Evolutionary conservation across 2,329 filamentous ascomycete genomes (phyloP), one percentile per base, ranked within the genome.

Genomic region (Xylariaceae sp.): DNA sequence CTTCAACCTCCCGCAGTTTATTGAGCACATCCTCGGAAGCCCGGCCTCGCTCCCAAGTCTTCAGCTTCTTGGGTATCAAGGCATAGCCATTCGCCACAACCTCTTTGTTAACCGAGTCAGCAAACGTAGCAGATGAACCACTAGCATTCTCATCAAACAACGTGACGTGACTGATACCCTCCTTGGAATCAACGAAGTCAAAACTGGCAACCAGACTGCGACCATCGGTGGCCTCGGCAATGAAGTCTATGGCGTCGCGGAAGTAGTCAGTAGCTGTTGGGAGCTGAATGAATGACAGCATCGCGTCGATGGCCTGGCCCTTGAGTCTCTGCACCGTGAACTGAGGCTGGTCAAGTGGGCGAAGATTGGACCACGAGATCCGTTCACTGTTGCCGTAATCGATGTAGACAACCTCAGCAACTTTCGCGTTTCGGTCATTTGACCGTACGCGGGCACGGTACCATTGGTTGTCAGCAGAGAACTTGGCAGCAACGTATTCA

Each of bases 301-400:
- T 85, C 0, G 92, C 92, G 63, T 97, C 92, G 0, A 86, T 74
- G 3, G 94, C 94, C 75, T 97, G 94, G 0, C 89, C 76, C 73
- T 88, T 91, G 56, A 99, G 84, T 72, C 88, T 91, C 70, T 90
- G 83, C 3, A 82, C 76, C 42, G 83, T 83, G 77, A 97, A 99
- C 65, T 91, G 86, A 12, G 83, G 73, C 68, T 89, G 84, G 49
- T 85, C 81, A 47, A 99, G 81, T n/a, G 90, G 79, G 31, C 94
- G 88, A 43, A 99, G 83, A 62, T 83, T 80, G 29, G 84, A 81
- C 91, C 92, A 99, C 0, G 91, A 83, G 54, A 95, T 79, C 68
- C 85, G 87, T 73, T 99, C 94, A 53, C 83, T 87, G 79, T 99
- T 99, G 65, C 94, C 94, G 72, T 95, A 99, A 76, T 99, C 94